Conservation (phyloP, 352 stramenopile species). For the Chrysophaeum taylorii region DNA sequence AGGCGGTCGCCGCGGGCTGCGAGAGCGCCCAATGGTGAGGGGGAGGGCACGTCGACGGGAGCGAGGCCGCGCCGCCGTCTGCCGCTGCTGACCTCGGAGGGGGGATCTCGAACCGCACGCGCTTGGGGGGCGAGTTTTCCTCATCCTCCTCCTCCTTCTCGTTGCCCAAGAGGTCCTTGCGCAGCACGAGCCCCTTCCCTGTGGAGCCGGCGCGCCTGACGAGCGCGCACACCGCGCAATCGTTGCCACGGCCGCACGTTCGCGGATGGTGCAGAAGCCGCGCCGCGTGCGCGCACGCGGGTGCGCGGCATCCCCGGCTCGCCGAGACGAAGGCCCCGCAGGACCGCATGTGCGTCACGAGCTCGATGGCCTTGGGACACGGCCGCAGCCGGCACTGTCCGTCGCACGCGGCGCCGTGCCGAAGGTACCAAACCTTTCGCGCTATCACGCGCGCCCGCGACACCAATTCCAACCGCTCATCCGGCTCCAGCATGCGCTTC, state of each 20-base stretch:
- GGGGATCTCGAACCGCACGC: no score
- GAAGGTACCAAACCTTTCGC: constrained; percentile 10
- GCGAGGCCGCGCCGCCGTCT: no score
- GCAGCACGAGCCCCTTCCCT: not conserved
- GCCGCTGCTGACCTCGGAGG: no score
- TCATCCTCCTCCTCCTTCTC: no score
- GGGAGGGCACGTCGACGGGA: no score
- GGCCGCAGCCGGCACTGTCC: not conserved
- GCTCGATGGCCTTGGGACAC: not conserved
- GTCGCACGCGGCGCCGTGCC: not conserved
- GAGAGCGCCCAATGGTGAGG: no score
- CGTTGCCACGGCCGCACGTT: not conserved
- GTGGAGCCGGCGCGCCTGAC: not conserved
- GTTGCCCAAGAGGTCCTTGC: constrained; percentile 2
- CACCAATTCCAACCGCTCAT: not conserved
- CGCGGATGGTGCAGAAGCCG: constrained; percentile 5
- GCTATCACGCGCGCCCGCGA: not conserved
- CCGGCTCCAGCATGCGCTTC: no score
- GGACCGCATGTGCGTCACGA: constrained; percentile 11
- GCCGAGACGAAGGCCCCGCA: not conserved
- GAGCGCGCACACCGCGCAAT: not conserved
- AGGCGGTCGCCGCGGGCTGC: no score
- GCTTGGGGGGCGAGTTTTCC: no score
- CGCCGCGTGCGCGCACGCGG: not conserved
- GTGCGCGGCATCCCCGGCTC: not conserved